Evolutionary conservation across 805 yeast genomes (phyloP), one percentile per base, ranked within the genome.

Genomic region (Saccharomyces paradoxus): DNA sequence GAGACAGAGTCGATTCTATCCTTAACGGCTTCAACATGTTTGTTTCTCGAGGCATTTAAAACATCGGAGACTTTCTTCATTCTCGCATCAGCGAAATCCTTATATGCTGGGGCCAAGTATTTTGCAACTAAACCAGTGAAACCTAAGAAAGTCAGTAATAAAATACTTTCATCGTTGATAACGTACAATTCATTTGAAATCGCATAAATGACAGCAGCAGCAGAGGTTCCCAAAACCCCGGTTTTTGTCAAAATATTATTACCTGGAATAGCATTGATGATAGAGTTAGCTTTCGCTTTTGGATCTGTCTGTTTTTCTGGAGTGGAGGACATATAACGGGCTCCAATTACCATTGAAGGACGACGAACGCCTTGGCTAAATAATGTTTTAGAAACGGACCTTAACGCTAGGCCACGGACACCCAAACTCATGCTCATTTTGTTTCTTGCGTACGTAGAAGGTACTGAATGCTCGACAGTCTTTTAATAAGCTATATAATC

Each of bases 141-240:
- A 59, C 88, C 86, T 56, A 83, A 73, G 74, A 94, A 94, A 58
- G 95, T 84, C 59, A 80, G 81, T 53, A 90, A 80, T 73, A 94
- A 78, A 64, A 89, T 82, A 68, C 96, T 81, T 81, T 94, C 99
- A 71, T 90, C 97, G 75, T 92, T 95, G 69, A 94, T 80, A 63
- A 94, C 88, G 76, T 91, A 86, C 64, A 94, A 80, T 75, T 89
- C 96, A 76, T 89, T 89, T 67, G 97, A 87, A 71, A 94, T 85
- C 62, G 96, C 97, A 77, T 90, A 94, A 63, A 92, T 74, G 57
- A 96, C 84, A 55, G 96, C 98, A 59, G 97, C 97, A 58, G 96
- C 83, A 58, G 92, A 82, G 53, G 99, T 91, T 67, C 97, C 97
- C 68, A 94, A 79, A 69, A 91, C 81, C 70, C 97, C 97, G 59